These are phyloP conservation scores for Pseudopyricularia cyperi DNA, from an alignment of 2,329 filamentous ascomycete species.

Conservation along the genomic window DNA sequence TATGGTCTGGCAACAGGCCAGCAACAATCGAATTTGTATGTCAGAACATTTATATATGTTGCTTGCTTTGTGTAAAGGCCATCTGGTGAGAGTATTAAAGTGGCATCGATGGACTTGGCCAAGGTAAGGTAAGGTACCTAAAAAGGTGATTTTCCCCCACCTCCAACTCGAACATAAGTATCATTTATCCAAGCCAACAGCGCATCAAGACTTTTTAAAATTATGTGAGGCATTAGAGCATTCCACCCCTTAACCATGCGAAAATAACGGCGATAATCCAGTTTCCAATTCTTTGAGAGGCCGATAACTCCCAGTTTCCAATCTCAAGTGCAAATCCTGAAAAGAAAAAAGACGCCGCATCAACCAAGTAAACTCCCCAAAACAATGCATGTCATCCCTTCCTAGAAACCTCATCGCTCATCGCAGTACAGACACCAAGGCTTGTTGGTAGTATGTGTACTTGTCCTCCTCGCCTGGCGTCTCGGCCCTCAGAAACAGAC, in stretches of 20 bases:
- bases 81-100: no score
- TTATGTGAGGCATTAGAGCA: no score
- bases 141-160: no score
- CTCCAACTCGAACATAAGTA: no score
- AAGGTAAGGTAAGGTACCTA: no score
- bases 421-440: background rate
- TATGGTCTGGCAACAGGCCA: background rate
- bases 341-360: background rate
- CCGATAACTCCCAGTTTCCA: background rate
- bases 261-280: background rate
- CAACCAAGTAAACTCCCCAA: background rate
- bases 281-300: background rate
- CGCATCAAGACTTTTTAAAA: no score
- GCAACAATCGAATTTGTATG: background rate
- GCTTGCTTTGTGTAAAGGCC: no score
- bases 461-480: background rate
- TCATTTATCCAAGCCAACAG: no score
- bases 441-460: constrained; percentile 1
- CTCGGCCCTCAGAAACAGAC: background rate
- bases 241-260: no score
- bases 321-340: background rate
- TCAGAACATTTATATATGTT: no score
- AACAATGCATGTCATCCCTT: background rate
- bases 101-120: no score
- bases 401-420: no score